A percentile compares a stretch with the other conserved stretches of the same genome.
Conservation (phyloP, 805 yeast genomes). For the Hanseniaspora singularis region DNA sequence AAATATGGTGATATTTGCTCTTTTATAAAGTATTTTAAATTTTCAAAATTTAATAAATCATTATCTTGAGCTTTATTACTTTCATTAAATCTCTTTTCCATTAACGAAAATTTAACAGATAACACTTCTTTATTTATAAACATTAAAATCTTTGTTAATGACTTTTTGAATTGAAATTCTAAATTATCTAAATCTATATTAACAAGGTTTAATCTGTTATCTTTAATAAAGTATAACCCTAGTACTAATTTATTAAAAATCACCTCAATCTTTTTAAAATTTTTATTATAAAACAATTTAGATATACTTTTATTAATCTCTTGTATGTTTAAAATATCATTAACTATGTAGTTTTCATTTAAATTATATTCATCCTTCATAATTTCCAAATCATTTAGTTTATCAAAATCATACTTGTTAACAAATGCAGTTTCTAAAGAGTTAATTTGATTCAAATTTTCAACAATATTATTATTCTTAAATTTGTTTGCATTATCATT, state of each 20-base stretch:
- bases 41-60: background rate
- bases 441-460: background rate
- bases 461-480: background rate
- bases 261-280: background rate
- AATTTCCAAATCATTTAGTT: background rate
- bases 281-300: background rate
- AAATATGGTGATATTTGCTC: background rate
- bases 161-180: constrained; percentile 4
- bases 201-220: background rate
- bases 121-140: background rate
- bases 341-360: constrained; percentile 1
- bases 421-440: background rate
- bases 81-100: background rate
- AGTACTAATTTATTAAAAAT: background rate
- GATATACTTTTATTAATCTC: background rate
- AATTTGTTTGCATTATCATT: background rate
- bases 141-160: background rate
- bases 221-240: constrained; percentile 1
- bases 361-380: background rate
- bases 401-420: background rate
- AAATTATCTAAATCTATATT: constrained; percentile 4
- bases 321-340: constrained; percentile 2
- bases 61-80: too few relatives aligned
- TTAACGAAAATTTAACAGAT: background rate
- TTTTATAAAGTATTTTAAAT: background rate